A percentile compares a stretch with the other conserved stretches of the same genome.
These are phyloP conservation scores for Carex kokanica DNA, from an alignment of 176 grass and related monocot species.

Conservation along the genomic window DNA sequence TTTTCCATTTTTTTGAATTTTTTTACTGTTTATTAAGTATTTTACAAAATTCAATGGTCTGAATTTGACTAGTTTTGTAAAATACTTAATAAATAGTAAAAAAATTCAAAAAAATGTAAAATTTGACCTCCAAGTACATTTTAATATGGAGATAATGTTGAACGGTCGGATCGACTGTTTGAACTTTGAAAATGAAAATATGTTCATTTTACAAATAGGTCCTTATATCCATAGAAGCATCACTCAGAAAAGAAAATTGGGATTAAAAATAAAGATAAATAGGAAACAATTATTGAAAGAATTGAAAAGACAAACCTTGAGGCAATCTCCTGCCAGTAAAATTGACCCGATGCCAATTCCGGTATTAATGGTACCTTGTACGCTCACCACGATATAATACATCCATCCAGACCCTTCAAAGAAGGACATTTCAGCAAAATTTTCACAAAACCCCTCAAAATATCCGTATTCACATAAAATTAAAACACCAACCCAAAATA, in stretches of 20 bases:
- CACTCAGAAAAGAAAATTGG: background rate
- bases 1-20: too few relatives aligned
- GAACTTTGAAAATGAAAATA: too few relatives aligned
- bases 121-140: too few relatives aligned
- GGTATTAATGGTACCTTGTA: constrained; percentile 79
- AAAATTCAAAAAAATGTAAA: too few relatives aligned
- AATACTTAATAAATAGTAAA: too few relatives aligned
- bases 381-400: constrained; percentile 78
- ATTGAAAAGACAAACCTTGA: constrained; percentile 45
- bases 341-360: constrained; percentile 81
- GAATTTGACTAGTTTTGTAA: too few relatives aligned
- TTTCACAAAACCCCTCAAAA: background rate
- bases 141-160: too few relatives aligned
- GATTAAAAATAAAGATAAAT: background rate
- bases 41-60: too few relatives aligned
- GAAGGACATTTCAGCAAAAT: background rate
- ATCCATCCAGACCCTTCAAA: constrained; percentile 68
- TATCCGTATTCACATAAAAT: background rate
- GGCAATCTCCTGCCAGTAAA: constrained; percentile 73
- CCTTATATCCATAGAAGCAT: too few relatives aligned
- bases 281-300: background rate
- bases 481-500: constrained; percentile 47
- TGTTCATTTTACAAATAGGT: too few relatives aligned
- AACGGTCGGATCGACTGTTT: too few relatives aligned
- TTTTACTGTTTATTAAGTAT: too few relatives aligned